Evolutionary conservation across 306 rosid species (phyloP).

Genomic region (Begonia loranthoides): DNA sequence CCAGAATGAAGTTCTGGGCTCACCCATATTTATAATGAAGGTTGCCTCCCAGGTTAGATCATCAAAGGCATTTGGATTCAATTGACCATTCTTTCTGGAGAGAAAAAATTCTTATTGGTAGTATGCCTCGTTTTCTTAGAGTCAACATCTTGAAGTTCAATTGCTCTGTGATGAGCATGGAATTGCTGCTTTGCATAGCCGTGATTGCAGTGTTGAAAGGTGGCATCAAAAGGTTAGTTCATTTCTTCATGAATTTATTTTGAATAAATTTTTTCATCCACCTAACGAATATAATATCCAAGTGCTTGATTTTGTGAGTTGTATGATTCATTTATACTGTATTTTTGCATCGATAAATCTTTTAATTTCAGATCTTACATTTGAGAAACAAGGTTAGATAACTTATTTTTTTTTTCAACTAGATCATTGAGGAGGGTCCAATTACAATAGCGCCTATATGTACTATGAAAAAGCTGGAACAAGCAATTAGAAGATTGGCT

Average conservation of each 20-base stretch:
- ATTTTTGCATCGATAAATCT: background rate
- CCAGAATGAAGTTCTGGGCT: slow-evolving; percentile 99
- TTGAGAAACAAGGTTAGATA: slow-evolving; percentile 5
- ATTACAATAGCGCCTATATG: slow-evolving; percentile 76
- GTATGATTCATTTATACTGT: background rate
- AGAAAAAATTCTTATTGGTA: slow-evolving; percentile 8
- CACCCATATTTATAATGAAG: slow-evolving; percentile 98
- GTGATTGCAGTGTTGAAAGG: slow-evolving; percentile 99
- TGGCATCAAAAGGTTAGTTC: slow-evolving; percentile 84
- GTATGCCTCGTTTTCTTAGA: slow-evolving; percentile 31
- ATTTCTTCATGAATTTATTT: background rate
- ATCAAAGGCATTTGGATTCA: slow-evolving; percentile 16
- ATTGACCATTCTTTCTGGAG: slow-evolving; percentile 9
- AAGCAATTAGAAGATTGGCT: slow-evolving; percentile 97
- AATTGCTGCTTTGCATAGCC: slow-evolving; percentile 97
- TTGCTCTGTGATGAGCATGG: slow-evolving; percentile 89
- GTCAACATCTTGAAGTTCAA: slow-evolving; percentile 98
- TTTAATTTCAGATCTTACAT: background rate
- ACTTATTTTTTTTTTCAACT: slow-evolving; percentile 14
- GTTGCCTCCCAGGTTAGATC: slow-evolving; percentile 92
- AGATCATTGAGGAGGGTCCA: slow-evolving; percentile 99
- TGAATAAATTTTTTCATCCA: too few species aligned
- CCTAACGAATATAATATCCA: background rate
- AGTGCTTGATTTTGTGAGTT: background rate
- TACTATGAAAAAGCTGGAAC: slow-evolving; percentile 81